Percentiles rank a stretch among this genome's conserved stretches.
Conservation (phyloP, 2,329 filamentous ascomycete genomes). For the Parascedosporium putredinis region DNA sequence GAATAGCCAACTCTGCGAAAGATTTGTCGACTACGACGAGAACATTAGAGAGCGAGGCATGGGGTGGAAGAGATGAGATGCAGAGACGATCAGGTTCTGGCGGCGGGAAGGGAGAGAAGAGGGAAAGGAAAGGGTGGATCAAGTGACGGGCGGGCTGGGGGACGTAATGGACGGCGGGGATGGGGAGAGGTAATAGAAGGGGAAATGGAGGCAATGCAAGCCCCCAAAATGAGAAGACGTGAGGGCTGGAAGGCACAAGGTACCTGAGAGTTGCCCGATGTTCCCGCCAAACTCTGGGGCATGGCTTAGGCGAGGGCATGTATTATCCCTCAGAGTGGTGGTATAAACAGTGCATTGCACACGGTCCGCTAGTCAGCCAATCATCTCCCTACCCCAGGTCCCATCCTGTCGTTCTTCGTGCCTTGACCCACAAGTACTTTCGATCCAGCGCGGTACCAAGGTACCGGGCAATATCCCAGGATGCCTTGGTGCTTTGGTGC, state of each 20-base stretch:
- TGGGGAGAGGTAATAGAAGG: not conserved
- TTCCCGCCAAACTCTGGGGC: not conserved
- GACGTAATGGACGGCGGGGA: too few species aligned
- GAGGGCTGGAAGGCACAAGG: not conserved
- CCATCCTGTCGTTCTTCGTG: not conserved
- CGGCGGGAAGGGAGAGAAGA: not conserved
- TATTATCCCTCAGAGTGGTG: not conserved
- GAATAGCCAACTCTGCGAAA: not conserved
- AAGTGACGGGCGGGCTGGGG: not conserved
- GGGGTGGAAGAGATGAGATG: not conserved
- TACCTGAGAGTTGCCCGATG: not conserved
- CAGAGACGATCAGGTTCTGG: conserved; percentile 2
- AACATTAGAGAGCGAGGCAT: not conserved
- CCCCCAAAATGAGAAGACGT: too few species aligned
- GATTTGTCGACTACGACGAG: not conserved
- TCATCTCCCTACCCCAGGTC: not conserved
- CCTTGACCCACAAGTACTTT: conserved; percentile 1
- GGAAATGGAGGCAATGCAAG: not conserved
- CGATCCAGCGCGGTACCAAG: not conserved
- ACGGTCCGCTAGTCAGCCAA: not conserved
- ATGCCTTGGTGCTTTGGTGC: not conserved
- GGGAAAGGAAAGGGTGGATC: too few species aligned
- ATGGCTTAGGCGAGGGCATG: not conserved
- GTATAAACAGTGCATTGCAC: not conserved
- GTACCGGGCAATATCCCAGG: not conserved